These are phyloP conservation scores for Ustilago curta DNA, from an alignment of 1,284 basidiomycete species.

Conservation along the genomic window DNA sequence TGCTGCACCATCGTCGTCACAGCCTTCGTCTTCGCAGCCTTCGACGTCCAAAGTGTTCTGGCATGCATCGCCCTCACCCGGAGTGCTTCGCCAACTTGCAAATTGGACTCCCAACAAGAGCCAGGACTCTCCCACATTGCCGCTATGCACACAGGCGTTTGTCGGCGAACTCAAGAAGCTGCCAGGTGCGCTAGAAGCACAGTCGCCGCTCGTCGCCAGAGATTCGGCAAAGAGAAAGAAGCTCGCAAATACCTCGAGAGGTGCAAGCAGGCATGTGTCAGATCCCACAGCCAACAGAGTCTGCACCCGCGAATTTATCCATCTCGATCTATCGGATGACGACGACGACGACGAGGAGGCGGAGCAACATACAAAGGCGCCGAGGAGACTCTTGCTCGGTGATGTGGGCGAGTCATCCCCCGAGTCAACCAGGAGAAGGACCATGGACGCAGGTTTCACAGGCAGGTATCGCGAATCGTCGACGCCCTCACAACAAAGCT, in stretches of 20 bases:
- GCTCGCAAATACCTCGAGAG: conserved; percentile 6
- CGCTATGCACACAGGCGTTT: conserved; percentile 50
- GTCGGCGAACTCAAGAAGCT: conserved; percentile 49
- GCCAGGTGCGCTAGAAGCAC: conserved; percentile 24
- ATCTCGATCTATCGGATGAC: conserved; percentile 24
- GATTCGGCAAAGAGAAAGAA: conserved; percentile 37
- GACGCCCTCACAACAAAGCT: conserved; percentile 13
- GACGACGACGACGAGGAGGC: conserved; percentile 27
- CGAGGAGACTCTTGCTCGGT: conserved; percentile 32
- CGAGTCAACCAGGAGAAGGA: conserved; percentile 37
- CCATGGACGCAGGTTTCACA: conserved; percentile 42
- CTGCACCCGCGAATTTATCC: conserved; percentile 16
- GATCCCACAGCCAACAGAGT: conserved; percentile 20
- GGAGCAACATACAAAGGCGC: background rate
- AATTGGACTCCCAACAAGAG: conserved; percentile 38
- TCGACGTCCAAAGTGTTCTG: conserved; percentile 50
- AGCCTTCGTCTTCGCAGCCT: conserved; percentile 49
- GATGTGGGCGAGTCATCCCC: conserved; percentile 42
- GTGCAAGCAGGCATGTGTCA: conserved; percentile 15
- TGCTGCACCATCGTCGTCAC: conserved; percentile 38
- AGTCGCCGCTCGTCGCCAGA: conserved; percentile 37
- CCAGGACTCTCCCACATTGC: conserved; percentile 44
- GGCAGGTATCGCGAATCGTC: conserved; percentile 30
- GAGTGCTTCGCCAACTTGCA: conserved; percentile 31
- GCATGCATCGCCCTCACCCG: conserved; percentile 49